Evolutionary conservation across 768 basidiomycete genomes (phyloP), one percentile per base, ranked within the genome.

Genomic region (Xerocomus spinulosus): DNA sequence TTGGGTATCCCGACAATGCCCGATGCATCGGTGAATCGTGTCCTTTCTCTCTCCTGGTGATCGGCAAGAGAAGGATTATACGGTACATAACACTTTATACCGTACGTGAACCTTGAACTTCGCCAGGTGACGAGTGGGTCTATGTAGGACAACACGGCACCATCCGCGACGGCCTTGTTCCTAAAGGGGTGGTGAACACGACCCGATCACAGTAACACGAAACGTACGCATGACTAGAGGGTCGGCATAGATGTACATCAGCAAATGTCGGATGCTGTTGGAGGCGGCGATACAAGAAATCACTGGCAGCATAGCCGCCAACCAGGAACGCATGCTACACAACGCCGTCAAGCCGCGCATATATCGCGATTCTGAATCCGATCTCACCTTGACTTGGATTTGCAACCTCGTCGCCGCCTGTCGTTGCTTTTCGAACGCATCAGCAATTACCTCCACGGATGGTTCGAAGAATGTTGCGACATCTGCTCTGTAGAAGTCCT

Each of bases 131-230:
- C 76, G 18, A 71, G 70, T 49, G 73, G 73, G 38, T 79, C 74
- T 2, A 80, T 42, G 32, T 63, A 66, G 49, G 55, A 71, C 10
- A 60, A 64, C 4, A 69, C 54, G 0, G 70, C 75, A 0, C 79
- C 78, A 51, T 79, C 74, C 1, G 79, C 76, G 13, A 80, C 76
- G 0, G 76, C 79, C 63, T 68, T 78, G 42, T 65, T 67, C 3
- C 73, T 74, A 41, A 6, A 41, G 10, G 25, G 1, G 6, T 14
- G 2, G 10, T 39, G 30, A 63, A 43, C 12, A 43, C 2, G 1
- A 29, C 14, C 1, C n/a, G 28, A 20, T 4, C 24, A 25, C 8
- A 4, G 13, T 25, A n/a, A 1, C 18, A 20, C 0, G 5, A 38
- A 4, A 51, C 75, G n/a, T 58, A 80, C 80, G 73, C 67, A 48